Evolutionary conservation across 2,329 filamentous ascomycete species (phyloP).

Genomic region (Pseudogymnoascus sp.): DNA sequence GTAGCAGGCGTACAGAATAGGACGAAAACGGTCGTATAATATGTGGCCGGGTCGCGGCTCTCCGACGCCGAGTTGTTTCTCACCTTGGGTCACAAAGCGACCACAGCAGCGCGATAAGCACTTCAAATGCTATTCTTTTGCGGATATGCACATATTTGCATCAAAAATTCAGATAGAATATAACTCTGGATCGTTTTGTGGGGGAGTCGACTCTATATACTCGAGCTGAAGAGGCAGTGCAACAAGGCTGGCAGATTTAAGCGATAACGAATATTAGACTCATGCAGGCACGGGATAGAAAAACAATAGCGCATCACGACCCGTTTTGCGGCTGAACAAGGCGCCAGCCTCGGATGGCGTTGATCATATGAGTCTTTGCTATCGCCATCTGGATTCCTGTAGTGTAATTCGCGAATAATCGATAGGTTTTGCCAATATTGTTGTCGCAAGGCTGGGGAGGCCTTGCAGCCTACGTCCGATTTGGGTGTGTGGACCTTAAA

Average conservation of each 20-base stretch:
- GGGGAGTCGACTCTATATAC: not conserved
- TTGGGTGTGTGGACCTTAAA: not conserved
- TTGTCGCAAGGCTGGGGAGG: not conserved
- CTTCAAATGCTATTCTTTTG: not conserved
- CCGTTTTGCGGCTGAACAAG: not conserved
- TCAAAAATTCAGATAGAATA: not conserved
- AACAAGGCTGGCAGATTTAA: not conserved
- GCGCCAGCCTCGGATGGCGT: not conserved
- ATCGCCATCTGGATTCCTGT: not conserved
- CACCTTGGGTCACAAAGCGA: not conserved
- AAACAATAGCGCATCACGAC: not conserved
- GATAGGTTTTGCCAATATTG: not conserved
- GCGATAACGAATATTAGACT: not conserved
- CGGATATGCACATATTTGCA: not conserved
- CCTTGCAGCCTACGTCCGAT: not conserved
- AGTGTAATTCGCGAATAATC: not conserved
- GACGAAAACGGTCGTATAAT: not conserved
- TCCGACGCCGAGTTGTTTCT: not conserved
- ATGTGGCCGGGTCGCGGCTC: not conserved
- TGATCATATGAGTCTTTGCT: not conserved
- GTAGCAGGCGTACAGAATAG: not conserved
- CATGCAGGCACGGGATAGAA: not conserved
- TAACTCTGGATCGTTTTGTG: not conserved
- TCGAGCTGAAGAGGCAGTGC: not conserved
- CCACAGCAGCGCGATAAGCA: not conserved